These are phyloP conservation scores for Anisodus acutangulus DNA, from an alignment of 257 asterid genomes.

Conservation along the genomic window DNA sequence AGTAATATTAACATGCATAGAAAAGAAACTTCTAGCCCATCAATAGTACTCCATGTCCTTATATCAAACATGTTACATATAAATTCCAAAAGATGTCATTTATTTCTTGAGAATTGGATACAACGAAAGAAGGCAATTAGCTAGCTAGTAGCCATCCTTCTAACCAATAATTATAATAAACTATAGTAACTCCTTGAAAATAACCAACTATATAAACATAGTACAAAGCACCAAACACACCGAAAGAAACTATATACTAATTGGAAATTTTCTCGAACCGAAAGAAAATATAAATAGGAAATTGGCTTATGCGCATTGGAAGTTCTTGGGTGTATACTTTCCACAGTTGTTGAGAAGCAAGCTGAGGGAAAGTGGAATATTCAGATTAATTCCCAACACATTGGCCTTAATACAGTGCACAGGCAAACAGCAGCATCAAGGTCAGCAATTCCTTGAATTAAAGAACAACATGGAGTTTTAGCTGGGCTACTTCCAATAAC, in stretches of 20 bases:
- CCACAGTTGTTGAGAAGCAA: conserved; percentile 34
- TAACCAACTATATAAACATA: too few species aligned
- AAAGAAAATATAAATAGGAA: not conserved
- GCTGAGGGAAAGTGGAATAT: conserved; percentile 13
- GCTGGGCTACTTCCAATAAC: conserved; percentile 22
- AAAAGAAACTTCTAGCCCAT: too few species aligned
- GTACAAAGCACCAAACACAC: too few species aligned
- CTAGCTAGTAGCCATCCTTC: too few species aligned
- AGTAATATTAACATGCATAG: too few species aligned
- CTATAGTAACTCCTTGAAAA: too few species aligned
- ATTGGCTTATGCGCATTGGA: conserved; percentile 8
- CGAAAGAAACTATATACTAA: not conserved
- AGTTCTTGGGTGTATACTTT: not conserved
- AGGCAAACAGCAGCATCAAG: conserved; percentile 39
- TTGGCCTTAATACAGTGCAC: conserved; percentile 37
- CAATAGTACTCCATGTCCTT: too few species aligned
- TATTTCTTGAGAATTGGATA: too few species aligned
- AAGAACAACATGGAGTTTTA: conserved; percentile 27
- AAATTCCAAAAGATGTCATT: too few species aligned
- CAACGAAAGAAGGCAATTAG: too few species aligned
- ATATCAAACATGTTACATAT: too few species aligned
- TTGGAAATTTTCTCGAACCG: not conserved
- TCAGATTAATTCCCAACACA: conserved; percentile 28
- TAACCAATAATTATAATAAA: too few species aligned
- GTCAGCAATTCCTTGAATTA: conserved; percentile 27